A percentile compares a stretch with the other conserved stretches of the same genome.
Conservation (phyloP, 257 asterid genomes). For the Forsythia viridissima region DNA sequence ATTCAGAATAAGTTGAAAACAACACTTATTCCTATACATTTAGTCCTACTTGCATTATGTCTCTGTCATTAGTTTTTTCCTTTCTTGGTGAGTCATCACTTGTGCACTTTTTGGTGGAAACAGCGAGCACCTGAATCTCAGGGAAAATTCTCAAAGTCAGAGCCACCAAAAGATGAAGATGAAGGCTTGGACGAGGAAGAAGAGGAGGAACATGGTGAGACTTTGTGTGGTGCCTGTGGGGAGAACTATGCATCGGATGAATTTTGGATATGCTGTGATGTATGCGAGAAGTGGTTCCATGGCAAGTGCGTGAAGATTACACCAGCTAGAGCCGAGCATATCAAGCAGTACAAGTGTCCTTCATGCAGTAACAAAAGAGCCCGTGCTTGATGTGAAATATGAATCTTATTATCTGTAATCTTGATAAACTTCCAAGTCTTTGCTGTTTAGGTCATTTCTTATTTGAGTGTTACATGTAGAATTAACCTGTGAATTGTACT, state of each 20-base stretch:
- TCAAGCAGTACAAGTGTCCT: conserved; percentile 83
- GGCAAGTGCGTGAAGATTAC: conserved; percentile 90
- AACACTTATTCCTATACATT: neutral
- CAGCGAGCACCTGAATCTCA: conserved; percentile 46
- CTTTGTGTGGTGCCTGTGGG: conserved; percentile 69
- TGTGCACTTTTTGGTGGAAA: conserved; percentile 18
- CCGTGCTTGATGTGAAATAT: conserved; percentile 36
- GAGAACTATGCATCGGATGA: conserved; percentile 61
- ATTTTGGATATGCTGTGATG: conserved; percentile 84
- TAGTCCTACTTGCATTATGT: neutral
- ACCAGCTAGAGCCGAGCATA: conserved; percentile 71
- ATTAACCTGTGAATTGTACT: conserved; percentile 38
- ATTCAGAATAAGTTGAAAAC: neutral
- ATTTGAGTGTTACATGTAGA: conserved; percentile 19
- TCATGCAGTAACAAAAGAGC: conserved; percentile 71
- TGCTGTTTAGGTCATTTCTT: conserved; percentile 19
- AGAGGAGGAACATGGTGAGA: conserved; percentile 66
- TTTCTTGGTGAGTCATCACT: neutral
- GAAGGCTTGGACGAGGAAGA: conserved; percentile 59
- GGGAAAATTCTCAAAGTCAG: conserved; percentile 38
- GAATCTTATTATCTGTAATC: neutral
- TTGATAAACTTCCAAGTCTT: neutral
- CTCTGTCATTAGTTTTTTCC: neutral
- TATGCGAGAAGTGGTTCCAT: conserved; percentile 84
- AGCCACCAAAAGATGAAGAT: conserved; percentile 49